Percentiles rank a stretch among this genome's conserved stretches.
Conservation (phyloP, 805 yeast species). For the Brettanomyces naardenensis region DNA sequence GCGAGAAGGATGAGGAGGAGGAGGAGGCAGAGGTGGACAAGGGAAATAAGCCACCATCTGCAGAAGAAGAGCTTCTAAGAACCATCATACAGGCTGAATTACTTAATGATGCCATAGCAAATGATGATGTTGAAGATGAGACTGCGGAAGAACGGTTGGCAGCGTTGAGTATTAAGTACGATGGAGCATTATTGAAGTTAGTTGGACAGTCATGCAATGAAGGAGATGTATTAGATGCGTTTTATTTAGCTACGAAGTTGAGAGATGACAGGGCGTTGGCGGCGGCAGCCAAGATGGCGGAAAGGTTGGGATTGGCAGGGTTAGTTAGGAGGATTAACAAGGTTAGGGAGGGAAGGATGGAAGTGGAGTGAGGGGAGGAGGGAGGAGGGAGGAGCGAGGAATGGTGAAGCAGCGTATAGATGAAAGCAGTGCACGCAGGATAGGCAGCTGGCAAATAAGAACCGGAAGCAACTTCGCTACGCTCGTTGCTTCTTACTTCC, state of each 20-base stretch:
- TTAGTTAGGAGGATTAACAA: constrained; percentile 49
- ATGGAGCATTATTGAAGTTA: constrained; percentile 68
- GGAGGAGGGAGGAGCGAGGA: too few relatives aligned
- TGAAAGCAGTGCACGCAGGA: too few relatives aligned
- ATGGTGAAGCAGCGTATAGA: too few relatives aligned
- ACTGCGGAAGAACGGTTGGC: constrained; percentile 39
- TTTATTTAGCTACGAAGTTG: constrained; percentile 59
- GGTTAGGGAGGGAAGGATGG: constrained; percentile 43
- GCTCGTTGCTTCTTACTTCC: too few relatives aligned
- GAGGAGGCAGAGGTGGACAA: constrained; percentile 22
- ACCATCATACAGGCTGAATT: constrained; percentile 54
- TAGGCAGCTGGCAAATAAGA: too few relatives aligned
- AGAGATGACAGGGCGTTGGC: constrained; percentile 64
- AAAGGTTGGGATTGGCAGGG: constrained; percentile 49
- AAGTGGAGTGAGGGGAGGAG: constrained; percentile 13
- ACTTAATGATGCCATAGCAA: constrained; percentile 46
- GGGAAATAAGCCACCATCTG: constrained; percentile 25
- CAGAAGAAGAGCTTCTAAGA: constrained; percentile 61
- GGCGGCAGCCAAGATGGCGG: constrained; percentile 82
- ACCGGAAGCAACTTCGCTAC: too few relatives aligned
- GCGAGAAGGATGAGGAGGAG: constrained; percentile 20
- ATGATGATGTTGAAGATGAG: constrained; percentile 28
- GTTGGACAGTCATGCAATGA: constrained; percentile 70
- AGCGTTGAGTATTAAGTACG: constrained; percentile 51
- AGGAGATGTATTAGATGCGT: constrained; percentile 55